Evolutionary conservation across 1,284 basidiomycete species (phyloP).

Genomic region (Malassezia obtusa): DNA sequence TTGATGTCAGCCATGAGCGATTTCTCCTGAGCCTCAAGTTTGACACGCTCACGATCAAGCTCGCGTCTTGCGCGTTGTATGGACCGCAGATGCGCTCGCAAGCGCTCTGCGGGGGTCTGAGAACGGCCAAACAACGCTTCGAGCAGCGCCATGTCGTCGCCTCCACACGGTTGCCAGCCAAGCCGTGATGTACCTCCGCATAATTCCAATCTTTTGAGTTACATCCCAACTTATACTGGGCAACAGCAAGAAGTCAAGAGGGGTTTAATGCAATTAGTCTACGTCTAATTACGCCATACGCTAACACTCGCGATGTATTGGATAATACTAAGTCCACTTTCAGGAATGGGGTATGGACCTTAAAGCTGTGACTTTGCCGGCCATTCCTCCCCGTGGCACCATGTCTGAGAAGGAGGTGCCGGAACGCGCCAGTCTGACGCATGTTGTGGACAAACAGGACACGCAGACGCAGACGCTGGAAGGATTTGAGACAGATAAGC

Average conservation of each 20-base stretch:
- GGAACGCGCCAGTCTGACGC: too few relatives aligned
- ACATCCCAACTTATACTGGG: too few relatives aligned
- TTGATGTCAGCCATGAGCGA: slow-evolving; percentile 69
- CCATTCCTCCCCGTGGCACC: too few relatives aligned
- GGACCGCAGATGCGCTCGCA: slow-evolving; percentile 88
- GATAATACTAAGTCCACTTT: too few relatives aligned
- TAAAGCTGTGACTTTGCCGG: too few relatives aligned
- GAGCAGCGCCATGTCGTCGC: slow-evolving; percentile 20
- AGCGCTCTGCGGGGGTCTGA: slow-evolving; percentile 86
- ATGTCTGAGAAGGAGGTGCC: too few relatives aligned
- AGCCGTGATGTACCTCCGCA: too few relatives aligned
- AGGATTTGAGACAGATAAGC: too few relatives aligned
- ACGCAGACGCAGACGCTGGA: too few relatives aligned
- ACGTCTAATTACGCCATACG: neutral
- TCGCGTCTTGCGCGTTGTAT: slow-evolving; percentile 94
- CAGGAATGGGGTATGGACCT: too few relatives aligned
- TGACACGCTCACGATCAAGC: slow-evolving; percentile 84
- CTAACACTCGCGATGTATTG: slow-evolving; percentile 1
- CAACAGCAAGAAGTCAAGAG: too few relatives aligned
- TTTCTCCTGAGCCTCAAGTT: slow-evolving; percentile 74
- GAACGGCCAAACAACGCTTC: slow-evolving; percentile 65
- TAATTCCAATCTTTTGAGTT: too few relatives aligned
- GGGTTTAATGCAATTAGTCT: neutral
- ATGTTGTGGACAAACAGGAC: neutral
- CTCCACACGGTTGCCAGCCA: neutral